Percentiles rank a stretch among this genome's conserved stretches.
phyloP scores from a whole-genome alignment of 768 basidiomycete species.

The Suillus tomentosus region DNA sequence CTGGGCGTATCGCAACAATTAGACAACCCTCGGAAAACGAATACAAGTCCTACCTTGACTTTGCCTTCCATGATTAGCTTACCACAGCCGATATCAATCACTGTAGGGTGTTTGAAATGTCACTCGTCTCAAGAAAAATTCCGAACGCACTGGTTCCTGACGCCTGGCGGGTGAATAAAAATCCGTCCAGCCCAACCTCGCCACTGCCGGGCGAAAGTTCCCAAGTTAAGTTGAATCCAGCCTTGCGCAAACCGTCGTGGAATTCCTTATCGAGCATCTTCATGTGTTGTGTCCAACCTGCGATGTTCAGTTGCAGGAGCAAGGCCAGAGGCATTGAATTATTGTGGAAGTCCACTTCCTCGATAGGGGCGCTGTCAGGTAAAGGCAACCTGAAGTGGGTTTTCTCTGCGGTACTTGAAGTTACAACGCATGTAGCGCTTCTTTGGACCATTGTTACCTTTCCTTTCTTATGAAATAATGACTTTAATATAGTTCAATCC shows the following conservation, averaged over 20 bases:
- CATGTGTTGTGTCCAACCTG: neutral
- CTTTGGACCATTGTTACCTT: constrained; percentile 5
- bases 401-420: neutral
- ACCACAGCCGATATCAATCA: constrained; percentile 17
- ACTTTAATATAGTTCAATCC: neutral
- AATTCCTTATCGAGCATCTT: constrained; percentile 3
- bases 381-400: neutral
- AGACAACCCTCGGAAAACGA: neutral
- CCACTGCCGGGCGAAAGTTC: neutral
- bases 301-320: neutral
- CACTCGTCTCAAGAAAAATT: neutral
- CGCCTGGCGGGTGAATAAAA: neutral
- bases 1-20: constrained; percentile 14
- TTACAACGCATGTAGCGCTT: neutral
- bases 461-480: neutral
- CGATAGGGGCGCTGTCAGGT: neutral
- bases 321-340: neutral
- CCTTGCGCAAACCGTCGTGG: constrained; percentile 6
- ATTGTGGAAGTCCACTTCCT: neutral
- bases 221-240: constrained; percentile 5
- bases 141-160: neutral
- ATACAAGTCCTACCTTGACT: neutral
- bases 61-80: neutral
- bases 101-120: neutral
- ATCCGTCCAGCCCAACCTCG: neutral